Evolutionary conservation across 2,329 filamentous ascomycete species (phyloP), one percentile per base, ranked within the genome.

Genomic region (Pseudopithomyces chartarum): DNA sequence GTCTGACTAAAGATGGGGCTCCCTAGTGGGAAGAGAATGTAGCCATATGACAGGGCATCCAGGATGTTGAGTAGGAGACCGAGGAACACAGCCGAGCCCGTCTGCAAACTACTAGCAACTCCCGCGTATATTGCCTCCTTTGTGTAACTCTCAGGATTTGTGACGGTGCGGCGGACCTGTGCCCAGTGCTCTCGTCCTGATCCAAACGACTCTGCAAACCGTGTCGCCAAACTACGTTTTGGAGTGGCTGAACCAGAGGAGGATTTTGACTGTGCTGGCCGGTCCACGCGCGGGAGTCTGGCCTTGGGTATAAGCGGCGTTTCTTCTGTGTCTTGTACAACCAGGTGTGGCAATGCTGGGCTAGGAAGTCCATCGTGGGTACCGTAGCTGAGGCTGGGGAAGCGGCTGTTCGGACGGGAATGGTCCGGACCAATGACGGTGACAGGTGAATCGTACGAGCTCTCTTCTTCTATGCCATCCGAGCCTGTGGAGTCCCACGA

Each of bases 31-130:
- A 99, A 99, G 12, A 99, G 79, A 68, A 97, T 97, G 52, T 73
- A 78, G 84, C 90, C 95, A 70, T 99, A 99, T 2, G 94, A 98
- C 39, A 99, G 79, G 6, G 93, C 95, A 80, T 99, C 95, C 19
- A 99, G 81, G 44, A 99, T 89, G 65, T 99, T 99, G 17, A 99
- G 84, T 1, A 99, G 81, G 23, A 97, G 78, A 0, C 95, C 95
- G 0, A 99, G 85, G 63, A 96, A 84, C 1, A 98, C 94, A 2
- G 94, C 90, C 1, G 95, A 95, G 15, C 97, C 73, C 63, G 89
- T 90, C 46, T 86, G 86, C 17, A 85, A 79, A 0, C 92, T 91
- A 38, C 86, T 82, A 11, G 92, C 75, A 0, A 82, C 83, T 43
- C 84, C 83, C 38, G 85, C 75, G 82, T 87, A 89, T 6, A 96